Evolutionary conservation across 352 stramenopile species (phyloP).

Genomic region (Phytophthora nicotianae): DNA sequence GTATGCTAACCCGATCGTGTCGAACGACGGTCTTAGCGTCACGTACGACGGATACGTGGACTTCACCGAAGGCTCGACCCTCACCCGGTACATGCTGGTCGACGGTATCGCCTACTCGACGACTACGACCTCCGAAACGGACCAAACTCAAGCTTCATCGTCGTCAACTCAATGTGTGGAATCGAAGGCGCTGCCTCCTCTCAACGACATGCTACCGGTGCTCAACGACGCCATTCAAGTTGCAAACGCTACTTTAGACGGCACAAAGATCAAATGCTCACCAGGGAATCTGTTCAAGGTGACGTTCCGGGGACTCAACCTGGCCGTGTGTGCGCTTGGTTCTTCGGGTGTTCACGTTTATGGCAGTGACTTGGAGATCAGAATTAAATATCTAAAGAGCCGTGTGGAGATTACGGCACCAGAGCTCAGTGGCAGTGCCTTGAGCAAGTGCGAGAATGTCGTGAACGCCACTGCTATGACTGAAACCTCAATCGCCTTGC

Average conservation of each 20-base stretch:
- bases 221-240: conserved; percentile 29
- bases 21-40: conserved; percentile 28
- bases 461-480: conserved; percentile 30
- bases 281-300: conserved; percentile 38
- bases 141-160: conserved; percentile 12
- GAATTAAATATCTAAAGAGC: conserved; percentile 29
- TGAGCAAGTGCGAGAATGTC: conserved; percentile 19
- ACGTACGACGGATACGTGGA: conserved; percentile 42
- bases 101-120: conserved; percentile 42
- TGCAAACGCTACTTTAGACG: conserved; percentile 12
- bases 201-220: conserved; percentile 33
- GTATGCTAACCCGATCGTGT: conserved; percentile 42
- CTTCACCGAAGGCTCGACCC: conserved; percentile 28
- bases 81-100: conserved; percentile 39
- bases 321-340: conserved; percentile 36
- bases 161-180: conserved; percentile 30
- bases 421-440: conserved; percentile 6
- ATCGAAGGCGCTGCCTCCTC: conserved; percentile 25
- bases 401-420: conserved; percentile 28
- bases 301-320: conserved; percentile 32
- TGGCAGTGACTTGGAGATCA: conserved; percentile 39
- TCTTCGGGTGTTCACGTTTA: conserved; percentile 27
- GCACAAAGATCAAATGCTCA: conserved; percentile 34
- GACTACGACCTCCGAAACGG: conserved; percentile 12
- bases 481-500: conserved; percentile 23